Percentiles rank a stretch among this genome's conserved stretches.
These are phyloP conservation scores for Termitomyces sp. DNA, from an alignment of 768 basidiomycete genomes.

Conservation along the genomic window DNA sequence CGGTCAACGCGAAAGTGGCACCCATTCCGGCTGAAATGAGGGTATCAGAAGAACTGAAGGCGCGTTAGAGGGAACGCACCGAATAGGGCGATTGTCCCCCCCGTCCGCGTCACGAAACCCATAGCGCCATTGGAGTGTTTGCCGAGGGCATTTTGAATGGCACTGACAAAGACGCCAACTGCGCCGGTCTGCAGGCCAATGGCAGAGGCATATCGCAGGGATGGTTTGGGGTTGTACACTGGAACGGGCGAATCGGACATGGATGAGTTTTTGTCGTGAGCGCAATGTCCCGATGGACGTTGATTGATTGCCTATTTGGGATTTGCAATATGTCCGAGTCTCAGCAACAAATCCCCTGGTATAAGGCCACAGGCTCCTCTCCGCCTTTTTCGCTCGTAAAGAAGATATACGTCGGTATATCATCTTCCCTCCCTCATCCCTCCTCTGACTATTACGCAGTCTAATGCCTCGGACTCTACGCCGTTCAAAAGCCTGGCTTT, in stretches of 20 bases:
- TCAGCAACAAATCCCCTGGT: constrained; percentile 25
- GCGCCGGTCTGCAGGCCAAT: constrained; percentile 60
- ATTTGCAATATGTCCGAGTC: constrained; percentile 10
- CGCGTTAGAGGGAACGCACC: constrained; percentile 44
- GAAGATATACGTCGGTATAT: constrained; percentile 39
- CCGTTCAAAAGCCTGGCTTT: constrained; percentile 36
- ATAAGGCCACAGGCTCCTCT: constrained; percentile 21
- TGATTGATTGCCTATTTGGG: constrained; percentile 23
- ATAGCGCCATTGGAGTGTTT: constrained; percentile 74
- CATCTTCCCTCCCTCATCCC: not conserved
- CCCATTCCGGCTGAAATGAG: constrained; percentile 77
- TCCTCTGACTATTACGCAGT: constrained; percentile 16
- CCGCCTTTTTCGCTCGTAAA: constrained; percentile 37
- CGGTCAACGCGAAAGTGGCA: constrained; percentile 77
- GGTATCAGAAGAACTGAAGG: not conserved
- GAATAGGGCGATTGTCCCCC: constrained; percentile 88
- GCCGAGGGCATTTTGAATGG: constrained; percentile 74
- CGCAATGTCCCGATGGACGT: constrained; percentile 15
- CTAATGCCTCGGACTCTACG: constrained; percentile 20
- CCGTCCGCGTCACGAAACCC: constrained; percentile 84
- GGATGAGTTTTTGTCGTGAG: constrained; percentile 18
- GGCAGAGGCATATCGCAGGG: constrained; percentile 49
- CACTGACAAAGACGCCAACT: constrained; percentile 64
- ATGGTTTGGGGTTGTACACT: constrained; percentile 43
- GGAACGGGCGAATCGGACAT: constrained; percentile 29